These are phyloP conservation scores for Cryptosporidium xiaoi DNA, from an alignment of 169 alveolate species.

Conservation along the genomic window DNA sequence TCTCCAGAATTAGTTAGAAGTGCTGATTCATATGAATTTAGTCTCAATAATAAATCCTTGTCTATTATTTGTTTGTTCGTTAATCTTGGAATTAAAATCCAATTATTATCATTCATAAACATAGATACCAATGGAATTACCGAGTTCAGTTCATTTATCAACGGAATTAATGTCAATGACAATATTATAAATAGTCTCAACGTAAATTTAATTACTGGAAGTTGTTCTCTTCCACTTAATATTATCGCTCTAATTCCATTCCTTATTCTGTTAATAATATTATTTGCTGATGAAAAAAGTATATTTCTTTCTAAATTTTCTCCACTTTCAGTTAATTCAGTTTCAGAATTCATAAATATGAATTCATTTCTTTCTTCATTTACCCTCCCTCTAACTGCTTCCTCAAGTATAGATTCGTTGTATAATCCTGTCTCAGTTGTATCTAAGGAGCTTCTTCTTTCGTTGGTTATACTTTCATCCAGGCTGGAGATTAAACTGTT, in stretches of 20 bases:
- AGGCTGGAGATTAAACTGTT: too few species aligned
- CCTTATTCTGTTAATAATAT: background rate
- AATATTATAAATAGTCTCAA: constrained; percentile 38
- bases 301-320: too few species aligned
- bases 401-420: too few species aligned
- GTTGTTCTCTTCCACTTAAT: constrained; percentile 24
- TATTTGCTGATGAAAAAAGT: too few species aligned
- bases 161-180: constrained; percentile 29
- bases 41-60: constrained; percentile 35
- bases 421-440: too few species aligned
- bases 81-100: constrained; percentile 44
- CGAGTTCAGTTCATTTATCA: constrained; percentile 45
- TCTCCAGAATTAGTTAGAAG: background rate
- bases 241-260: background rate
- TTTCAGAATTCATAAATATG: too few species aligned
- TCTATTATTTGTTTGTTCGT: constrained; percentile 32
- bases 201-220: constrained; percentile 35
- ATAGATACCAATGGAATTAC: constrained; percentile 44
- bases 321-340: too few species aligned
- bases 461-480: too few species aligned
- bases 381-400: too few species aligned
- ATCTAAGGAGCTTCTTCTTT: too few species aligned
- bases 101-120: constrained; percentile 41
- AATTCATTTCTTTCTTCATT: too few species aligned
- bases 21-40: constrained; percentile 24